Base-by-base conservation (phyloP, 352 stramenopile species). In the Phytophthora kernoviae region DNA sequence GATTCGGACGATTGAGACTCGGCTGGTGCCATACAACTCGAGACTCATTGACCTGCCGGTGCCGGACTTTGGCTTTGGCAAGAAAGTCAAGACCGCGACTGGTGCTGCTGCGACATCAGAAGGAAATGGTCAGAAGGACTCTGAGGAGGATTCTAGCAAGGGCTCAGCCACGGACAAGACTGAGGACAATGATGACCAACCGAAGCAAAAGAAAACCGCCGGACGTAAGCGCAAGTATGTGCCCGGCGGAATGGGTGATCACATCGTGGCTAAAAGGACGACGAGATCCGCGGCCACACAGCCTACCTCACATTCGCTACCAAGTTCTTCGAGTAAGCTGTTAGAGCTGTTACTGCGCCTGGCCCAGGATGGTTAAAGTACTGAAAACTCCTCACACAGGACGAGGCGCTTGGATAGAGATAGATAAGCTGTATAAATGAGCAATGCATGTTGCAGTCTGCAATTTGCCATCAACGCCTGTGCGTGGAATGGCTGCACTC, bases 1-100 rank as follows among this genome's bases (percentile, higher is more conserved):
- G 68, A 89, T 94, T 58, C 79, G 80, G 11, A 94, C 85, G 48
- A 97, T 98, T 42, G 95, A 98, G 70, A 98, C 97, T 65, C 89
- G 88, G 17, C 82, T 98, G 62, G 85, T 97, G 61, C 82, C 86
- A 37, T 92, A 90, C 73, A 87, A 76, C 43, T 74, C 84, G 22
- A 70, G 86, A 39, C 70, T 70, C 27, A 84, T 92, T 43, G 73
- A 90, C 41, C 54, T 93, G 46, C 85, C 79, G 3, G 79, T 87
- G 42, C 82, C 84, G 2, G 75, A 91, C 54, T 92, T 94, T 77
- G 83, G 81, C 18, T 78, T 83, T 43, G 56, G 61, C 14, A 73
- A 72, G 45, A 69, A 70, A 50, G 45, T 30, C 1, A 62, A 61
- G 27, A 57, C 65, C 9, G 44, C 57, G 24, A 62, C 62, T 24